These are phyloP conservation scores for Ophiostoma sp. DNA, from an alignment of 2,329 filamentous ascomycete genomes.

Conservation along the genomic window DNA sequence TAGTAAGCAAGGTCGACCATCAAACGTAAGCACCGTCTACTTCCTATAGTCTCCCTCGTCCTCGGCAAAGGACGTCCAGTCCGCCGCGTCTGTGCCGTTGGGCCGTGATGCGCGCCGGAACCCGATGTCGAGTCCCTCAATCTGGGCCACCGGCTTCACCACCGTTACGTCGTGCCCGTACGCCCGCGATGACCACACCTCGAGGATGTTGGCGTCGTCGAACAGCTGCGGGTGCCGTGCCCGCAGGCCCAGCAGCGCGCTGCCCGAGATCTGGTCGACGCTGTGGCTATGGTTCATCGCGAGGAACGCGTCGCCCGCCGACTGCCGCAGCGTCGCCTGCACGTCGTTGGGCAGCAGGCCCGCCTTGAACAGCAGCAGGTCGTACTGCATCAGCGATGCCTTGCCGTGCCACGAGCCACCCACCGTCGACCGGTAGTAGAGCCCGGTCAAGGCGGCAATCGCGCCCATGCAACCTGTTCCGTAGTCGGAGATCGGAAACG, in stretches of 20 bases:
- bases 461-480: constrained; percentile 68
- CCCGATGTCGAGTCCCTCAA: constrained; percentile 42
- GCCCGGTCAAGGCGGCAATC: constrained; percentile 58
- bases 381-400: constrained; percentile 61
- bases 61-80: constrained; percentile 40
- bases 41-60: constrained; percentile 19
- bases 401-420: constrained; percentile 64
- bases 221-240: constrained; percentile 51
- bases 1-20: too few species aligned
- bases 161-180: constrained; percentile 39
- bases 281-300: constrained; percentile 53
- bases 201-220: constrained; percentile 35
- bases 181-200: constrained; percentile 44
- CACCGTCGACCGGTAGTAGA: constrained; percentile 55
- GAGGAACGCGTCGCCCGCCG: constrained; percentile 47
- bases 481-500: constrained; percentile 60
- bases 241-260: constrained; percentile 52
- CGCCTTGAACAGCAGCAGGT: constrained; percentile 57
- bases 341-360: constrained; percentile 52
- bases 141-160: constrained; percentile 37
- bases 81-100: constrained; percentile 49
- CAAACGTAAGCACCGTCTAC: neutral
- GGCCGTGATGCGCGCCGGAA: constrained; percentile 41
- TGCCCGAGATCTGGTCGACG: constrained; percentile 59
- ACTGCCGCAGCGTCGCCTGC: constrained; percentile 45